These are phyloP conservation scores for Dendrobium chrysotoxum DNA, from an alignment of 106 monocot species.

Conservation along the genomic window DNA sequence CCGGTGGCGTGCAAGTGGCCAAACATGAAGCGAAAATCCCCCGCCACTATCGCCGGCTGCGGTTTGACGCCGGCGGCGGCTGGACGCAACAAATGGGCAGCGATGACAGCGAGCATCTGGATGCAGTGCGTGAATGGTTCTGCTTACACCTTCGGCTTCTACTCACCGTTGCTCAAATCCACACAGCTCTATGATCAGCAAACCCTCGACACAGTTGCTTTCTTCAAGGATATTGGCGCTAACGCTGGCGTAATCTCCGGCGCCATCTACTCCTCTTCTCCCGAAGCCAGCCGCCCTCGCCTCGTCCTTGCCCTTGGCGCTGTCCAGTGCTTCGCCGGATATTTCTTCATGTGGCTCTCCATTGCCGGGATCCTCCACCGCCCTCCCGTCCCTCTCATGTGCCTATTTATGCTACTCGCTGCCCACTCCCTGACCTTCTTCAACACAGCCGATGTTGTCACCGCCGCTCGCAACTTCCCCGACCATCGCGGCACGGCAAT, in stretches of 20 bases:
- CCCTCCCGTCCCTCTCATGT: conserved; percentile 38
- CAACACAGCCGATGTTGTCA: conserved; percentile 74
- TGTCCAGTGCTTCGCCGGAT: conserved; percentile 55
- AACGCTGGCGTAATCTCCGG: conserved; percentile 26
- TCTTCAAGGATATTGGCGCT: conserved; percentile 31
- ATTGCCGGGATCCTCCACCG: conserved; percentile 36
- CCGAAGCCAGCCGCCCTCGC: conserved; percentile 12
- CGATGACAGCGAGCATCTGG: conserved; percentile 24
- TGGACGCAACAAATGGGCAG: conserved; percentile 17
- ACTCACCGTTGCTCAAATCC: conserved; percentile 26
- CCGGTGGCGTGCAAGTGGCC: background rate
- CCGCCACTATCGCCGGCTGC: background rate
- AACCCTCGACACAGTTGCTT: conserved; percentile 30
- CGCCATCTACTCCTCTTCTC: conserved; percentile 23
- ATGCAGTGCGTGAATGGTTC: conserved; percentile 31
- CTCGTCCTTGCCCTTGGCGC: conserved; percentile 47
- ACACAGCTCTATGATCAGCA: conserved; percentile 24
- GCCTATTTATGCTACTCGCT: conserved; percentile 71
- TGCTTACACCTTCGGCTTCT: conserved; percentile 26
- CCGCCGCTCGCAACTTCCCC: conserved; percentile 18
- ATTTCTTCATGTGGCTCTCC: conserved; percentile 62
- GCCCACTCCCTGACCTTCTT: conserved; percentile 75
- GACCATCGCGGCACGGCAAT: conserved; percentile 29
- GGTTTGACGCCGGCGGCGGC: background rate
- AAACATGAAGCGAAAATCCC: background rate